Evolutionary conservation across 345 rosid genomes (phyloP).

Genomic region (Citrus sinensis): DVS_A1.0 CM039166.1:23515001-23515500

Average conservation of each 20-base stretch:
- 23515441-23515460: slow-evolving; percentile 37
- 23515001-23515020: slow-evolving; percentile 97
- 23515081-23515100: slow-evolving; percentile 24
- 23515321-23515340: slow-evolving; percentile 69
- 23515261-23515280: slow-evolving; percentile 85
- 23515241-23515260: slow-evolving; percentile 97
- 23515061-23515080: background rate
- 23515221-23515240: slow-evolving; percentile 89
- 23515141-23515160: slow-evolving; percentile 98
- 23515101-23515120: slow-evolving; percentile 88
- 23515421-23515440: slow-evolving; percentile 43
- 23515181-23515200: slow-evolving; percentile 97
- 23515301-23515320: slow-evolving; percentile 99
- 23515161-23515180: slow-evolving; percentile 89
- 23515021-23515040: slow-evolving; percentile 18
- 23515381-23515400: slow-evolving; percentile 71
- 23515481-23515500: background rate
- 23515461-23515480: slow-evolving; percentile 16
- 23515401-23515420: slow-evolving; percentile 57
- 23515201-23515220: slow-evolving; percentile 88
- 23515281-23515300: slow-evolving; percentile 81
- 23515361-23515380: slow-evolving; percentile 78
- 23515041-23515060: slow-evolving; percentile 13
- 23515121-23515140: slow-evolving; percentile 98
- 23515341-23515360: slow-evolving; percentile 74